Conservation (phyloP, 2,329 filamentous ascomycete genomes). For the Venturia nashicola region DNA sequence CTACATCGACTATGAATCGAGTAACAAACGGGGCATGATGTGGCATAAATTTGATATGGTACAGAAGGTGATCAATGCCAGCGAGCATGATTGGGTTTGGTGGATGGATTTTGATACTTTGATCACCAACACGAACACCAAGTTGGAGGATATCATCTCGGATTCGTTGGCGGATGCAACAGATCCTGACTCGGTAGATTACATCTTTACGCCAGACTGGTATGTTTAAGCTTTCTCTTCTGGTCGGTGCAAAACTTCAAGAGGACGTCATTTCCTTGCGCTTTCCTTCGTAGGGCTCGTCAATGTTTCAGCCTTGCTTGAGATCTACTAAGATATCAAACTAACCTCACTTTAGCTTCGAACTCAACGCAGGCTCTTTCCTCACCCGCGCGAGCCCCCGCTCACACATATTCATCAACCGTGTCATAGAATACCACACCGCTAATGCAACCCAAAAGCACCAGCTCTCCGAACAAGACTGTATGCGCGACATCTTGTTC, state of each 20-base stretch:
- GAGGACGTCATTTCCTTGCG: not conserved
- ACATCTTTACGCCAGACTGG: constrained; percentile 27
- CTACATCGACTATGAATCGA: constrained; percentile 26
- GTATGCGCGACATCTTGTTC: constrained; percentile 22
- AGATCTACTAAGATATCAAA: not conserved
- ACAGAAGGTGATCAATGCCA: constrained; percentile 21
- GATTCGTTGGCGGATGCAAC: constrained; percentile 20
- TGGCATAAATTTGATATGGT: constrained; percentile 29
- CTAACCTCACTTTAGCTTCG: constrained; percentile 10
- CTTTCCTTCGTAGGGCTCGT: not conserved
- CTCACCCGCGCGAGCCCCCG: constrained; percentile 18
- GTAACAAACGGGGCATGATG: constrained; percentile 18
- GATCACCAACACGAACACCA: constrained; percentile 26
- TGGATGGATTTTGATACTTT: constrained; percentile 31
- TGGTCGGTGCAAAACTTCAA: too few species aligned
- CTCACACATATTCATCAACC: constrained; percentile 22
- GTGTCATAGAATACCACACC: constrained; percentile 17
- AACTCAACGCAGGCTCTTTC: constrained; percentile 27
- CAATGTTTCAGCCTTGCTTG: not conserved
- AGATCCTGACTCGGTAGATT: constrained; percentile 22
- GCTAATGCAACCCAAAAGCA: constrained; percentile 15
- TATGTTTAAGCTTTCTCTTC: constrained; percentile 2
- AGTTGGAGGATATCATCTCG: constrained; percentile 23
- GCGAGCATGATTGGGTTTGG: constrained; percentile 30
- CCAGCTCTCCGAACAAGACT: constrained; percentile 26